phyloP scores from a whole-genome alignment of 2,329 filamentous ascomycete genomes.

The Chaetoscypha palmicola region DNA sequence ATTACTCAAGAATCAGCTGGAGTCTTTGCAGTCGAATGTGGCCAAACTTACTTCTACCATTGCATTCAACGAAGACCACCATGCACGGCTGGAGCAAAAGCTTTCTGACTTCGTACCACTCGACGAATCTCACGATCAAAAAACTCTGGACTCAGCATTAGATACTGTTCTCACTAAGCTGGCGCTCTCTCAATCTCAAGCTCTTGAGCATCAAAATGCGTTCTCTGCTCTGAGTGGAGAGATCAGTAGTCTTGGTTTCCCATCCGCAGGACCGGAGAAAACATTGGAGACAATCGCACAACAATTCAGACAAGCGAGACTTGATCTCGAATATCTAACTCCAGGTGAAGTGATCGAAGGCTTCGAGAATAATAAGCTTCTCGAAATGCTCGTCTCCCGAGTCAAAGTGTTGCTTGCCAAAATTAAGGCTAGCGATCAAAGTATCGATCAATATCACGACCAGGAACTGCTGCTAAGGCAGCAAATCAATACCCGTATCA shows the following conservation, averaged over 20 bases:
- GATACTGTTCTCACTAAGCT: slow-evolving; percentile 29
- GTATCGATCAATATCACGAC: slow-evolving; percentile 53
- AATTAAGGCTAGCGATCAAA: slow-evolving; percentile 42
- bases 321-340: slow-evolving; percentile 56
- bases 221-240: slow-evolving; percentile 41
- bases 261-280: slow-evolving; percentile 35
- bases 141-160: slow-evolving; percentile 26
- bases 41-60: slow-evolving; percentile 21
- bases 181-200: slow-evolving; percentile 27
- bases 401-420: slow-evolving; percentile 44
- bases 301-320: slow-evolving; percentile 48
- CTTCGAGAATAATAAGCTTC: slow-evolving; percentile 40
- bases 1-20: slow-evolving; percentile 21
- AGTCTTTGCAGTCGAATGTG: slow-evolving; percentile 22
- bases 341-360: slow-evolving; percentile 52
- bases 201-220: slow-evolving; percentile 36
- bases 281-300: slow-evolving; percentile 38
- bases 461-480: slow-evolving; percentile 49
- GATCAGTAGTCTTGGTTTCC: slow-evolving; percentile 46
- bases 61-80: slow-evolving; percentile 24
- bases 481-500: slow-evolving; percentile 47
- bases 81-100: slow-evolving; percentile 24
- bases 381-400: slow-evolving; percentile 46
- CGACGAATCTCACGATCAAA: slow-evolving; percentile 22
- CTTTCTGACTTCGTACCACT: slow-evolving; percentile 23